Evolutionary conservation across 78 protist species (phyloP).

Genomic region (Isochrysis galbana): DNA sequence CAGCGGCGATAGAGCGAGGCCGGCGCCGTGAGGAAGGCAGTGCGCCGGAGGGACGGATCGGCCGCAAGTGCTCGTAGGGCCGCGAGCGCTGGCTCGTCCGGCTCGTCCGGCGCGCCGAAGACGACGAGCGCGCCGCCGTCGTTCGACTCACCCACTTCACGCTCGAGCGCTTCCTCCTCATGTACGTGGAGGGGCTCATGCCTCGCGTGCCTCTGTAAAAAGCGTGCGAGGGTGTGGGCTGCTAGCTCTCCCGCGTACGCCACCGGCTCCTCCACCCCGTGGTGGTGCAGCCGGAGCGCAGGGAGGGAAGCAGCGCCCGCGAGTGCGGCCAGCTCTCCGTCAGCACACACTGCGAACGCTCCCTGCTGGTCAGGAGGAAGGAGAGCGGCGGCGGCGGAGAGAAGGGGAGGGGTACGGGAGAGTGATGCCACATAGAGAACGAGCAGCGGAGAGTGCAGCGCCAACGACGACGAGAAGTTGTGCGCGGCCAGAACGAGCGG

Average conservation of each 20-base stretch:
- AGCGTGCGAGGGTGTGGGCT: background rate
- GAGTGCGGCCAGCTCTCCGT: background rate
- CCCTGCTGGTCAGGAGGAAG: background rate
- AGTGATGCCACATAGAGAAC: background rate
- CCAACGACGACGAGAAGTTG: background rate
- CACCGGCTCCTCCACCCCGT: background rate
- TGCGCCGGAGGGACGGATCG: background rate
- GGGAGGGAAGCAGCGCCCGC: background rate
- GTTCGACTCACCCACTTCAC: background rate
- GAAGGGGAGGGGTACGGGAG: background rate
- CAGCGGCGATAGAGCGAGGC: background rate
- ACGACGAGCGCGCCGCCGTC: background rate
- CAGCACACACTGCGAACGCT: background rate
- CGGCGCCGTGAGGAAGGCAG: background rate
- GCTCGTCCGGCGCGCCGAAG: background rate
- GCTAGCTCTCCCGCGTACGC: background rate
- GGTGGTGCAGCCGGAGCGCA: background rate
- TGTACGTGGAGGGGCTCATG: background rate
- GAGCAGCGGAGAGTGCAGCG: background rate
- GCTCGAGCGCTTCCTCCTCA: background rate
- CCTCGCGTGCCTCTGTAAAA: background rate
- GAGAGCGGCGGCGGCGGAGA: background rate
- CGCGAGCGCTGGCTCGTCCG: background rate
- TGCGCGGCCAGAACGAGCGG: too few relatives aligned
- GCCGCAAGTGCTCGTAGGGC: background rate